Evolutionary conservation across 2,329 filamentous ascomycete genomes (phyloP), one percentile per base, ranked within the genome.

Genomic region (Xylariales sp.): DNA sequence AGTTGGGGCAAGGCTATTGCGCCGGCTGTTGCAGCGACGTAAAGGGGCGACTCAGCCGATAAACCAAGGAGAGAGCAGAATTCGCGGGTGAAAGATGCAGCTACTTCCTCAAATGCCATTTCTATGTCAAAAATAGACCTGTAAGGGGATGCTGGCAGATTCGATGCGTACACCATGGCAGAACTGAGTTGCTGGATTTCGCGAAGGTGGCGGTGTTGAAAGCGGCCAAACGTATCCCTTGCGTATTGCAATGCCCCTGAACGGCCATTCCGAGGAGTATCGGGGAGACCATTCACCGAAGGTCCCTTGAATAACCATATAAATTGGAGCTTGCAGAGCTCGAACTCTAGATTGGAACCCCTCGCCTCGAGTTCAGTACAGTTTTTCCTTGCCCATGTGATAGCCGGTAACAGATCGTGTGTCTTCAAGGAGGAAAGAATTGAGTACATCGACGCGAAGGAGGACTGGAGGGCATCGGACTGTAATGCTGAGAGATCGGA

Each of bases 341-440:
- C 91, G 49, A 97, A 98, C 60, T 97, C 91, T 2, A 98, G 77
- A 53, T 95, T 95, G 56, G 88, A 95, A 3, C 90, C 91, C 35
- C 88, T 78, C 4, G 78, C 75, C 56, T 95, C 88, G 3, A 98
- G 73, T 19, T 81, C 71, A 4, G 65, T 62, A 44, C 81, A 83
- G 55, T 96, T 84, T 19, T 73, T 59, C 27, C 81, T 73, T 1
- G 93, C 88, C 93, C 93, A 98, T 41, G 78, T 68, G 18, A 98
- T 97, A 1, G 93, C 93, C 0, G 89, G 88, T 1, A 76, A 63
- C 2, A 97, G 75, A 52, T 96, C 87, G 38, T 76, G 76, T 19
- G 79, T 69, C 51, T 84, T 86, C 44, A 97, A 71, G 42, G 90
- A 75, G 47, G 86, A 78, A 7, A 98, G 73, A 41, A 97, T 95